Conservation (phyloP, 495 filamentous ascomycete species). For the Penicillium manginii region DNA sequence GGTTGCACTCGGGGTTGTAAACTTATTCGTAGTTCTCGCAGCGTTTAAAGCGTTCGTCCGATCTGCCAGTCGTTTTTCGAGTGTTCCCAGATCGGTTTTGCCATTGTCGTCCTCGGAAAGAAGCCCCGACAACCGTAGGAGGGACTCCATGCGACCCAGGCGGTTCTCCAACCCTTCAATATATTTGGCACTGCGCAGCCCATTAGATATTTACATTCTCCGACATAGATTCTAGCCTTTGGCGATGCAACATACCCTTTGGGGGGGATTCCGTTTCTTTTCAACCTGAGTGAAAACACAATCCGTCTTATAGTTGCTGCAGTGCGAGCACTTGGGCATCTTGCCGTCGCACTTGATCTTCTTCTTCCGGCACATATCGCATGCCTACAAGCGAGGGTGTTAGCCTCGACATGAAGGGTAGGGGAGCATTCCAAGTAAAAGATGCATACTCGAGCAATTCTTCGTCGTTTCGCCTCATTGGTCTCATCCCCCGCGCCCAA, state of each 20-base stretch:
- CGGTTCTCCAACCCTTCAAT: slow-evolving; percentile 97
- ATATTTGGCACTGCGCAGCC: slow-evolving; percentile 78
- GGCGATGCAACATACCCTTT: slow-evolving; percentile 71
- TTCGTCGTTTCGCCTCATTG: slow-evolving; percentile 83
- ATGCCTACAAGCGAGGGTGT: slow-evolving; percentile 62
- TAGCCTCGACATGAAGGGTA: not conserved
- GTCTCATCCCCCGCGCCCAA: slow-evolving; percentile 60
- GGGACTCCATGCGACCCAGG: slow-evolving; percentile 87
- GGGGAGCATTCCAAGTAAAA: not conserved
- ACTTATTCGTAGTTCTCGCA: slow-evolving; percentile 37
- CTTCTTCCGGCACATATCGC: slow-evolving; percentile 99
- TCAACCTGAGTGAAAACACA: slow-evolving; percentile 97
- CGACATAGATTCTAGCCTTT: not conserved
- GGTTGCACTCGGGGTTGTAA: slow-evolving; percentile 28
- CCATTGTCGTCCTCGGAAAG: slow-evolving; percentile 86
- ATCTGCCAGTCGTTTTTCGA: slow-evolving; percentile 82
- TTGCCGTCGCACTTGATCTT: slow-evolving; percentile 99
- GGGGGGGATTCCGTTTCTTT: slow-evolving; percentile 96
- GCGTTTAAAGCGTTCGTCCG: slow-evolving; percentile 50
- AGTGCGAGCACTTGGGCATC: slow-evolving; percentile 92
- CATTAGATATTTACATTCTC: slow-evolving; percentile 9
- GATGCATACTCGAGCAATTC: slow-evolving; percentile 79
- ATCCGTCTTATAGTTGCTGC: slow-evolving; percentile 97
- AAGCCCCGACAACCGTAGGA: slow-evolving; percentile 84
- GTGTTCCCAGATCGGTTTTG: slow-evolving; percentile 82